Evolutionary conservation across 2,329 filamentous ascomycete species (phyloP).

Genomic region (Fusarium sp.): DNA sequence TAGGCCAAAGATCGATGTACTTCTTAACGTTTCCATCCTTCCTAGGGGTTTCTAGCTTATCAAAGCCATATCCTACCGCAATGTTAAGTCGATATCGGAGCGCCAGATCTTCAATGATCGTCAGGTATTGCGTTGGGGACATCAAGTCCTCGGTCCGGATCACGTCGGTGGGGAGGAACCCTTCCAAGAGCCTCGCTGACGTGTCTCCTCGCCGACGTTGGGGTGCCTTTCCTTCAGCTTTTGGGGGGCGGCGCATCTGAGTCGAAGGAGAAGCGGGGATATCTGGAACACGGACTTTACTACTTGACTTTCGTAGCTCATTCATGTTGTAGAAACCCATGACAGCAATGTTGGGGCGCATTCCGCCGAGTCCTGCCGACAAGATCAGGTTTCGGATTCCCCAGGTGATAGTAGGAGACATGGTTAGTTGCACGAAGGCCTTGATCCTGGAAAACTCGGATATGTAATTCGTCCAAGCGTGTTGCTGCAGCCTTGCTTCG

Average conservation of each 20-base stretch:
- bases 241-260: slow-evolving; percentile 48
- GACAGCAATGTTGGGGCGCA: slow-evolving; percentile 89
- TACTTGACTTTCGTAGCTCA: slow-evolving; percentile 73
- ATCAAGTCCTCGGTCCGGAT: slow-evolving; percentile 77
- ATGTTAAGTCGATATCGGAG: slow-evolving; percentile 85
- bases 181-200: slow-evolving; percentile 67
- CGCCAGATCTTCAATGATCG: slow-evolving; percentile 84
- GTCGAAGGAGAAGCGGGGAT: slow-evolving; percentile 53
- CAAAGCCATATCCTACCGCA: slow-evolving; percentile 85
- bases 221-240: slow-evolving; percentile 47
- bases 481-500: slow-evolving; percentile 84
- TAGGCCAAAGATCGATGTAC: slow-evolving; percentile 90
- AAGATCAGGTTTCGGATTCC: slow-evolving; percentile 85
- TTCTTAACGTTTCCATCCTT: slow-evolving; percentile 73
- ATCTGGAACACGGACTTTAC: slow-evolving; percentile 68
- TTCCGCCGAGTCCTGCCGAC: slow-evolving; percentile 84
- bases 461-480: slow-evolving; percentile 87
- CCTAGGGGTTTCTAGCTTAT: slow-evolving; percentile 78
- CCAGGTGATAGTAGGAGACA: slow-evolving; percentile 87
- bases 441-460: slow-evolving; percentile 86
- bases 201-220: slow-evolving; percentile 64
- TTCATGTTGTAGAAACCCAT: slow-evolving; percentile 85
- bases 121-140: slow-evolving; percentile 80
- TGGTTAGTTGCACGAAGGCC: slow-evolving; percentile 87
- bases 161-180: slow-evolving; percentile 74